Evolutionary conservation across 2,329 filamentous ascomycete species (phyloP), one percentile per base, ranked within the genome.

Genomic region (Sclerotinia glacialis): DNA sequence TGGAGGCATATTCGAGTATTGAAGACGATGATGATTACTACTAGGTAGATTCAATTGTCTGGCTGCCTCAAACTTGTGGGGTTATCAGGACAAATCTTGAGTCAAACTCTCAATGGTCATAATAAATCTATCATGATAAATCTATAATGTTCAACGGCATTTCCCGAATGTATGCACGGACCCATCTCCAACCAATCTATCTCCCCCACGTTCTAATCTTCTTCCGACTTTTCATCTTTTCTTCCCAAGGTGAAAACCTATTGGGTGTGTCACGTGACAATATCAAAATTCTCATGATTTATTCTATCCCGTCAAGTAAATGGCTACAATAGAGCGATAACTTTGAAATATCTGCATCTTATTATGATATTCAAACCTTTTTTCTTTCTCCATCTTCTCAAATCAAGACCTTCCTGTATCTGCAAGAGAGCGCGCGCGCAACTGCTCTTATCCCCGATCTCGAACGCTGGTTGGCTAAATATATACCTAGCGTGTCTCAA

Each of bases 371-470:
- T 5, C 28, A n/a, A 54, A 9, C n/a, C n/a, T n/a, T 6, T n/a
- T 31, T 54, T n/a, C 28, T 21, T 54, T 21, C 16, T 7, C 47
- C 18, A 14, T 47, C 21, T 59, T 46, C 21, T 26, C 44, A 23
- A 12, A 40, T 60, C 42, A 11, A 60, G n/a, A n/a, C 42, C n/a
- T 59, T 47, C 14, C n/a, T n/a, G n/a, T 49, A 61, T 61, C 58
- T 61, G 58, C 58, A 61, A 49, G 58, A 61, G 28, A 58, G 61
- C 61, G 40, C 61, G 61, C 58, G 61, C 61, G 47, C 61, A 42
- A 40, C 23, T 44, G 61, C 49, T 64, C 47, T 53, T 42, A 55
- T 53, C 47, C 34, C 47, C 60, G 40, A 63, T 63, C 47, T 67
- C 21, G 50, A 31, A 47, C 40, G 11, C 61, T 56, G 50, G 42